Base-by-base conservation (phyloP, 202 grass and related monocot genomes). In the Saccharum hybrid region DNA sequence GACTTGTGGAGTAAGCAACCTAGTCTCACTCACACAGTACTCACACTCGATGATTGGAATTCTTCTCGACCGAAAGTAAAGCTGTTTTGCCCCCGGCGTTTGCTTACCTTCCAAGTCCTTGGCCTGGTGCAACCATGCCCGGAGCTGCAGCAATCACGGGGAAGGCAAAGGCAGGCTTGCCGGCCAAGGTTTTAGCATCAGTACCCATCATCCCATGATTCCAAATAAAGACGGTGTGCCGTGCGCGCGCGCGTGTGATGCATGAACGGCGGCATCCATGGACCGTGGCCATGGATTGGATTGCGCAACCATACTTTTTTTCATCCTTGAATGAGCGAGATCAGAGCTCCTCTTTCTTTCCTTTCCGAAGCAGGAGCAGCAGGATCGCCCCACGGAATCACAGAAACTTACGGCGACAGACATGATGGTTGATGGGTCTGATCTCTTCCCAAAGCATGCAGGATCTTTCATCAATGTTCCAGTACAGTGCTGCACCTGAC, bases 61-160 rank as follows among this genome's bases (percentile, higher is more conserved):
- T 41, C 4, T 26, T 36, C 34, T 36, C 22, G 37, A 63, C 23
- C 75, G 11, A 62, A 77, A 43, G 37, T 28, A 37, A 43, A 7
- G 38, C 10, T 52, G 15, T 15, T 15, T 65, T 33, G 38, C 8
- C 42, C 52, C 2, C 6, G 12, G 37, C 41, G 42, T 15, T 79
- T 79, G 62, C 76, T 79, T 79, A 68, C 63, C 77, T 67, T 33
- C 11, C 6, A 79, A 79, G 62, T 33, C 16, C 45, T 48, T 48
- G n/a, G n/a, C n/a, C n/a, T n/a, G 41, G 41, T 28, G 42, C 10
- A 33, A 33, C 33, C 33, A 33, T 4, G 33, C 33, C 33, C 41
- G 41, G 42, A 45, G 42, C 42, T 3, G 42, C 10, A 45, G 42
- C 42, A 45, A 45, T 45, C 42, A 48, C 8, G 40, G 8, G 6